phyloP scores from a whole-genome alignment of 805 yeast genomes.

The Sugiyamaella lignohabitans region DNA sequence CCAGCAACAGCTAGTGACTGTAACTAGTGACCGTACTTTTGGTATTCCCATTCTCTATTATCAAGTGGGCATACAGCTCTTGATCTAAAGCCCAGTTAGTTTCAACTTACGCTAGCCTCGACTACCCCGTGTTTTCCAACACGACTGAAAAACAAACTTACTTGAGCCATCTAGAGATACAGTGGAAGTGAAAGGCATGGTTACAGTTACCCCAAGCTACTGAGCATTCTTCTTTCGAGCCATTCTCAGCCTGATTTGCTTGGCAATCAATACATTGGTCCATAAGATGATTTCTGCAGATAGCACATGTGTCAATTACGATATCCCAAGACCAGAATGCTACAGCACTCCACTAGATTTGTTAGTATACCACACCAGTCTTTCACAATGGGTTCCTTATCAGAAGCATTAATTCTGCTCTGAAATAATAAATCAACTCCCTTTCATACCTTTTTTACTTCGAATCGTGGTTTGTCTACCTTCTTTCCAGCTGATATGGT shows the following conservation, averaged over 20 bases:
- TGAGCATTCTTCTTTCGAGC: conserved; percentile 65
- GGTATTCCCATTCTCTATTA: conserved; percentile 79
- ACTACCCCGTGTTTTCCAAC: too few relatives aligned
- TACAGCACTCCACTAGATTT: conserved; percentile 80
- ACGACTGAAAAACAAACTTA: too few relatives aligned
- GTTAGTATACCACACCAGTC: conserved; percentile 1
- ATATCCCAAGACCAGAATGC: conserved; percentile 99
- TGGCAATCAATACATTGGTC: conserved; percentile 96
- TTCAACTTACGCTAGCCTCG: not conserved
- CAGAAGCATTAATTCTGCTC: too few relatives aligned
- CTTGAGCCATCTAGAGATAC: conserved; percentile 57
- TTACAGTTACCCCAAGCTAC: conserved; percentile 98
- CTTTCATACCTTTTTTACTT: conserved; percentile 59
- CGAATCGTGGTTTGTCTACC: conserved; percentile 61
- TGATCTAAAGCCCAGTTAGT: conserved; percentile 67
- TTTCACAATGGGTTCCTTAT: not conserved
- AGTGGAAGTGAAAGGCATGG: conserved; percentile 97
- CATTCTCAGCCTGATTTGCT: conserved; percentile 59
- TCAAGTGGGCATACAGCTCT: conserved; percentile 96
- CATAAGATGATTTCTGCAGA: conserved; percentile 96
- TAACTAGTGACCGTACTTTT: conserved; percentile 65
- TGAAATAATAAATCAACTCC: not conserved
- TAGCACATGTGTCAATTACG: conserved; percentile 93
- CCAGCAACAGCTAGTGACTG: too few relatives aligned
- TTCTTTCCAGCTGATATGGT: conserved; percentile 14